Evolutionary conservation across 441 rosid species (phyloP).

Genomic region (Corymbia calophylla): DNA sequence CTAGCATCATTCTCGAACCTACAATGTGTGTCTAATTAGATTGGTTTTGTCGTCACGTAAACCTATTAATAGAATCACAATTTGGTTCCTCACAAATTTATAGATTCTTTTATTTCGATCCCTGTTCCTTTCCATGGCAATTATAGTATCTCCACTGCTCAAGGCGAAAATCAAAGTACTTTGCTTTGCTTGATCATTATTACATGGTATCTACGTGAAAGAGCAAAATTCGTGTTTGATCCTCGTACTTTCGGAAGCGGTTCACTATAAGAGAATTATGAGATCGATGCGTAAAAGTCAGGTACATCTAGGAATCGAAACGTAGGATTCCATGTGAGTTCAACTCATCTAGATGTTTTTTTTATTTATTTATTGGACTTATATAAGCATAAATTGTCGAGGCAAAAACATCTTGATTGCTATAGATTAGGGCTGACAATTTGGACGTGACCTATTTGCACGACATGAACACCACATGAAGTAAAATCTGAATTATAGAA

Average conservation of each 20-base stretch:
- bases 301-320: background rate
- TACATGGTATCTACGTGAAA: background rate
- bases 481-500: fast-evolving
- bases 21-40: background rate
- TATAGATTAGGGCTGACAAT: background rate
- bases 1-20: background rate
- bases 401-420: background rate
- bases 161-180: background rate
- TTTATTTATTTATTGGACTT: background rate
- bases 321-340: background rate
- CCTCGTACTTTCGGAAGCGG: background rate
- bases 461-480: background rate
- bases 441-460: background rate
- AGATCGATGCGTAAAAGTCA: background rate
- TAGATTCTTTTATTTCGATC: background rate
- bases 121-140: background rate
- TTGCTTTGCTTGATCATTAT: background rate
- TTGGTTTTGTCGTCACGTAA: background rate
- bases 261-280: background rate
- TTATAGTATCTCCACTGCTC: background rate
- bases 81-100: background rate
- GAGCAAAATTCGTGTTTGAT: background rate
- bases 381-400: background rate
- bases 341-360: background rate
- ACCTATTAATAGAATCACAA: background rate